Conservation (phyloP, 176 grass and related monocot species). For the Rhipidocladum racemiflorum region DNA sequence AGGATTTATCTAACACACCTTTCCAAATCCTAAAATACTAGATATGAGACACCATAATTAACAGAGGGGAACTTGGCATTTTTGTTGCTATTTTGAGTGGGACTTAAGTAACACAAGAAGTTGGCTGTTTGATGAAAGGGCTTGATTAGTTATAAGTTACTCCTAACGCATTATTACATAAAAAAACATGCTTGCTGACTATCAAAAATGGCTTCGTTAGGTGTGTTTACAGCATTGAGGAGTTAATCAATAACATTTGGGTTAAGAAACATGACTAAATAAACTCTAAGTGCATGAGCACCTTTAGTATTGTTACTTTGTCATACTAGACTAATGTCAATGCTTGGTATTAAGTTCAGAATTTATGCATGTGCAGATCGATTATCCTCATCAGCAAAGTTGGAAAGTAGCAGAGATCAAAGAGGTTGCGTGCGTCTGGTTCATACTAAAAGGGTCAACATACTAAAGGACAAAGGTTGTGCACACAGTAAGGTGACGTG, state of each 20-base stretch:
- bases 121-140: not conserved
- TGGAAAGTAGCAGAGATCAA: not conserved
- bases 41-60: no score
- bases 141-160: not conserved
- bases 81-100: not conserved
- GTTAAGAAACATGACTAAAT: not conserved
- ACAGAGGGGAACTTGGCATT: not conserved
- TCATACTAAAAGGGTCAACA: not conserved
- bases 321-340: not conserved
- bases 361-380: not conserved
- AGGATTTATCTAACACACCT: no score
- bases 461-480: slow-evolving; percentile 5
- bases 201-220: not conserved
- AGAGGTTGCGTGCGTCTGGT: not conserved
- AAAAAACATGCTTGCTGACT: not conserved
- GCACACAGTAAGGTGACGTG: not conserved
- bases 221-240: not conserved
- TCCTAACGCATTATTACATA: not conserved
- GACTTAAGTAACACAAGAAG: not conserved
- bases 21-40: no score
- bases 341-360: not conserved
- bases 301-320: not conserved
- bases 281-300: not conserved
- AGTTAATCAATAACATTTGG: not conserved
- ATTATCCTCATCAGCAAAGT: not conserved